A percentile compares a stretch with the other conserved stretches of the same genome.
Conservation (phyloP, 805 yeast genomes). For the Wickerhamiella alocasiicola region DNA sequence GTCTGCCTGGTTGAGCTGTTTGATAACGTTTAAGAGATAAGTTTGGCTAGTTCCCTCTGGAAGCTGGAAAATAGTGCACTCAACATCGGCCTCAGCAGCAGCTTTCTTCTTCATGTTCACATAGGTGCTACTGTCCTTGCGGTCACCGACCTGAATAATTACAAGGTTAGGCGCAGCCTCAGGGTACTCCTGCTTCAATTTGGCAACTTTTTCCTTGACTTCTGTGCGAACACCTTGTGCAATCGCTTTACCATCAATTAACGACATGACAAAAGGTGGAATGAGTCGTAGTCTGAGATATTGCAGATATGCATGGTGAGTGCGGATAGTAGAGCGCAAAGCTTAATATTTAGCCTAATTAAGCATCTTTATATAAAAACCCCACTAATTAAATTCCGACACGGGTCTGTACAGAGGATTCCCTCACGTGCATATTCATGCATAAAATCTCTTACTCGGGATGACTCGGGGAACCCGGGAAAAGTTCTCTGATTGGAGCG, state of each 20-base stretch:
- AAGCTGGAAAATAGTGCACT: constrained; percentile 51
- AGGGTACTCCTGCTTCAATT: constrained; percentile 31
- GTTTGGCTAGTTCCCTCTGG: constrained; percentile 50
- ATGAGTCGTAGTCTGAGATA: too few relatives aligned
- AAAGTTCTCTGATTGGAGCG: too few relatives aligned
- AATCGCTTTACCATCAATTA: constrained; percentile 55
- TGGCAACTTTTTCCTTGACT: constrained; percentile 37
- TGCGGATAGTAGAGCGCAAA: too few relatives aligned
- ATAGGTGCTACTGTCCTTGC: constrained; percentile 86
- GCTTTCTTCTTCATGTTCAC: constrained; percentile 87
- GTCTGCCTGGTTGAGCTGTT: constrained; percentile 57
- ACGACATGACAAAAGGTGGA: constrained; percentile 15
- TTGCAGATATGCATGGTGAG: too few relatives aligned
- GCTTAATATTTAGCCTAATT: too few relatives aligned
- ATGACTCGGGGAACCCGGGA: too few relatives aligned
- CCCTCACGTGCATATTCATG: too few relatives aligned
- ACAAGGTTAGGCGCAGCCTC: constrained; percentile 61
- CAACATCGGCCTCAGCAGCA: constrained; percentile 69
- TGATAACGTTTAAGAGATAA: constrained; percentile 44
- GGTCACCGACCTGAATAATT: constrained; percentile 77
- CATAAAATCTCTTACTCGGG: too few relatives aligned
- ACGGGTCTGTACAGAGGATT: too few relatives aligned
- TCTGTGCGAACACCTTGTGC: constrained; percentile 40
- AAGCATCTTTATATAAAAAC: too few relatives aligned
- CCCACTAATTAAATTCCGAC: too few relatives aligned